A percentile compares a stretch with the other conserved stretches of the same genome.
phyloP scores from a whole-genome alignment of 2,329 filamentous ascomycete genomes.

The Pseudopithomyces maydicus region DNA sequence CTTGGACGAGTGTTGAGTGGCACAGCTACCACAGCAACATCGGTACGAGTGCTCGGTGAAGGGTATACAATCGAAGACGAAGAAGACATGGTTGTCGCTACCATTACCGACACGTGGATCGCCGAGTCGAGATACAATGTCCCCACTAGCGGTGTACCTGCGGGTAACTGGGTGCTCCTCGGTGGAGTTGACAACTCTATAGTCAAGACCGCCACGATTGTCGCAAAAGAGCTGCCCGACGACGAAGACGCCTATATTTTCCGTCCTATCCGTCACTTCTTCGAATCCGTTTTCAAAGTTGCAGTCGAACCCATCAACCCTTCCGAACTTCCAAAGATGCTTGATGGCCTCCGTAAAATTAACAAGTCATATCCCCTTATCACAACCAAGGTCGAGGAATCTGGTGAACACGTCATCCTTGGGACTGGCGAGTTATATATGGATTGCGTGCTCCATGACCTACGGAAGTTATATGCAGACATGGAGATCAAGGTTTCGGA shows the following conservation, averaged over 20 bases:
- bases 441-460: conserved; percentile 96
- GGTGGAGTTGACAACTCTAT: conserved; percentile 96
- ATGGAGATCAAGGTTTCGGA: conserved; percentile 99
- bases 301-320: conserved; percentile 98
- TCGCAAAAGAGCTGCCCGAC: conserved; percentile 78
- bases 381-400: conserved; percentile 96
- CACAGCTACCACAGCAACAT: conserved; percentile 78
- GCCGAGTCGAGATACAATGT: conserved; percentile 93
- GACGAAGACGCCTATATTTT: conserved; percentile 96
- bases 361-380: conserved; percentile 98
- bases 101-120: conserved; percentile 85
- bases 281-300: conserved; percentile 96
- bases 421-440: conserved; percentile 99
- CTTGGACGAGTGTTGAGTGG: conserved; percentile 94
- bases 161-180: conserved; percentile 91
- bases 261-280: conserved; percentile 90
- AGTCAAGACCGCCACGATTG: conserved; percentile 92
- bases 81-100: conserved; percentile 92
- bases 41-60: conserved; percentile 91
- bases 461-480: conserved; percentile 90
- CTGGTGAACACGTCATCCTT: conserved; percentile 91
- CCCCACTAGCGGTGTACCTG: conserved; percentile 86
- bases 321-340: conserved; percentile 97
- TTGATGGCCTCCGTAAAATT: conserved; percentile 93
- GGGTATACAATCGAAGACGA: conserved; percentile 96